These are phyloP conservation scores for Kregervanrija fluxuum DNA, from an alignment of 805 yeast genomes.

Conservation along the genomic window DNA sequence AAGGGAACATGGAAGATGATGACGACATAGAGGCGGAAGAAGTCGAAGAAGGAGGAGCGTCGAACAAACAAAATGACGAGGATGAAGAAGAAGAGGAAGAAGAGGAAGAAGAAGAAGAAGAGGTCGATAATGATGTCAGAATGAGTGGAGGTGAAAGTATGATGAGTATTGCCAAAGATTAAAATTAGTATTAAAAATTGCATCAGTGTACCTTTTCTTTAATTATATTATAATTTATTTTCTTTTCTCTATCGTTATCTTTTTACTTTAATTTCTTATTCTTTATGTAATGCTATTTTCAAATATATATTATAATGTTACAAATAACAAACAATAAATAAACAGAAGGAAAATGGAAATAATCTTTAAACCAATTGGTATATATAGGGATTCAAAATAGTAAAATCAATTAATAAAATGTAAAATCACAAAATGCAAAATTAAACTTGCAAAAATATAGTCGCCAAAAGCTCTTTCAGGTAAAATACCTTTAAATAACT, in stretches of 20 bases:
- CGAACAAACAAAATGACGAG: constrained; percentile 8
- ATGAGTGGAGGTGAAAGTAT: constrained; percentile 26
- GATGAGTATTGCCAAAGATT: constrained; percentile 27
- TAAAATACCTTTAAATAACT: constrained; percentile 18
- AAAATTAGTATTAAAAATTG: neutral
- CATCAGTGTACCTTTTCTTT: no score
- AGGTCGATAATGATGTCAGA: constrained; percentile 8
- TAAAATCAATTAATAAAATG: constrained; percentile 74
- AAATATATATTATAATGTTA: neutral
- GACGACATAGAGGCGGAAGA: constrained; percentile 4
- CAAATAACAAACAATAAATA: no score
- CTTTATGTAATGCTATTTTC: neutral
- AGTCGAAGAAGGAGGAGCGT: neutral
- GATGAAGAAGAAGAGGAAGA: constrained; percentile 11
- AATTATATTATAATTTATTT: neutral
- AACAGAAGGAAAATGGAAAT: no score
- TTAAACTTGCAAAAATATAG: constrained; percentile 76
- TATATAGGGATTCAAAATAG: no score
- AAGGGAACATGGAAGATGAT: constrained; percentile 15
- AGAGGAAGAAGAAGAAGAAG: constrained; percentile 8
- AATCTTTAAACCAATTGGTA: no score
- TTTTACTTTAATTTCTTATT: neutral
- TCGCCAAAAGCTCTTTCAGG: constrained; percentile 74
- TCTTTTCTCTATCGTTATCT: neutral
- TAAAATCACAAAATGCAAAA: constrained; percentile 79